Percentiles rank a stretch among this genome's conserved stretches.
Evolutionary conservation across 805 yeast species (phyloP).

Genomic region (Ogataea salicorniae): DNA sequence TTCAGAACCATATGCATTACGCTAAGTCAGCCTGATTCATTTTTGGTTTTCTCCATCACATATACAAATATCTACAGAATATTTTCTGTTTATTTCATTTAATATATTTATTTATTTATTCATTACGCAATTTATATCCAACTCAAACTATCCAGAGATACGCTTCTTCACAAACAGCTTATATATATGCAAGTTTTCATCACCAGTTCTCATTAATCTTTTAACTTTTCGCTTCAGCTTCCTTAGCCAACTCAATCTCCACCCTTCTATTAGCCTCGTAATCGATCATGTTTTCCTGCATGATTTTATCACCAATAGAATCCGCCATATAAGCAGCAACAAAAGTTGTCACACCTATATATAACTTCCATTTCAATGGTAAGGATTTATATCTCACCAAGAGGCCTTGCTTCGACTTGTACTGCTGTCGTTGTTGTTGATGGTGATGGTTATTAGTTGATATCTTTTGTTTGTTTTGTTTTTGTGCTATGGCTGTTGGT

Average conservation of each 20-base stretch:
- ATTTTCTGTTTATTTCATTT: too few species aligned
- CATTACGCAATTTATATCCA: too few species aligned
- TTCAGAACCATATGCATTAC: too few species aligned
- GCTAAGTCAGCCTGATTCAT: too few species aligned
- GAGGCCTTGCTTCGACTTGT: not conserved
- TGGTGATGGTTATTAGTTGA: not conserved
- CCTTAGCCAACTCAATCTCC: conserved; percentile 21
- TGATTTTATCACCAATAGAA: conserved; percentile 22
- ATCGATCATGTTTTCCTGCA: conserved; percentile 29
- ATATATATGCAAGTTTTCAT: not conserved
- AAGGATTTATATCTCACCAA: conserved; percentile 19
- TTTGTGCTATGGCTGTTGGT: too few species aligned
- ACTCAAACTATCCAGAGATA: too few species aligned
- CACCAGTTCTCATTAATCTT: not conserved
- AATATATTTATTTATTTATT: too few species aligned
- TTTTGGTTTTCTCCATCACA: too few species aligned
- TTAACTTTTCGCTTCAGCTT: not conserved
- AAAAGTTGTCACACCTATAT: conserved; percentile 29
- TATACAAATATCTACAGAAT: too few species aligned
- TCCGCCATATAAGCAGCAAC: conserved; percentile 29
- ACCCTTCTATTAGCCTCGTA: conserved; percentile 29
- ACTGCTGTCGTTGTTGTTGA: not conserved
- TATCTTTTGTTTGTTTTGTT: not conserved
- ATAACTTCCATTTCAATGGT: conserved; percentile 27
- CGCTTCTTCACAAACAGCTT: too few species aligned